phyloP scores from a whole-genome alignment of 106 monocot genomes.

The Allium sativum region DNA sequence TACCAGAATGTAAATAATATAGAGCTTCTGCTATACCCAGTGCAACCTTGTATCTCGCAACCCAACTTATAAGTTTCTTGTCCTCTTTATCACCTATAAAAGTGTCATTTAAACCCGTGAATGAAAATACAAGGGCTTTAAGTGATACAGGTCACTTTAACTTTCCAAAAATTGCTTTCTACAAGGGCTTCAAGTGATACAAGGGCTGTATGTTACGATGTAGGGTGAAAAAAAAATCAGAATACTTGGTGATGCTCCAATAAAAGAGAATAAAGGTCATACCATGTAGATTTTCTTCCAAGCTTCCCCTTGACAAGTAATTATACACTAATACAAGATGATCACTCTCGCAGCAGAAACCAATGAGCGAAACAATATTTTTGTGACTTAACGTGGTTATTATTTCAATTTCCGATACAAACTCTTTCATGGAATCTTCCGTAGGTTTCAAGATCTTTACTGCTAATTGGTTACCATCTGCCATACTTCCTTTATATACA shows the following conservation, averaged over 20 bases:
- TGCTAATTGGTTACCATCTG: conserved; percentile 51
- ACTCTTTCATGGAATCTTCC: conserved; percentile 41
- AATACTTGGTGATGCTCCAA: neutral
- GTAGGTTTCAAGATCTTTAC: conserved; percentile 69
- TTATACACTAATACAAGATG: conserved; percentile 65
- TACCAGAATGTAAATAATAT: conserved; percentile 46
- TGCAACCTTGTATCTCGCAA: conserved; percentile 58
- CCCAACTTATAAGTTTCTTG: conserved; percentile 34
- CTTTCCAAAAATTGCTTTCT: neutral
- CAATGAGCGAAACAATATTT: conserved; percentile 56
- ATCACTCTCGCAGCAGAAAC: conserved; percentile 63
- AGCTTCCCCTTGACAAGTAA: conserved; percentile 47
- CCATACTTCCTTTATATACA: conserved; percentile 59
- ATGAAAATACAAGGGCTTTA: too few species aligned
- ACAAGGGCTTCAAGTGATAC: too few species aligned
- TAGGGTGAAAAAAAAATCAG: neutral
- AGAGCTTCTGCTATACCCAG: conserved; percentile 65
- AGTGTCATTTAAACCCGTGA: too few species aligned
- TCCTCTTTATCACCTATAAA: conserved; percentile 28
- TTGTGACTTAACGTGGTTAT: conserved; percentile 51
- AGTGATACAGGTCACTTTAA: too few species aligned
- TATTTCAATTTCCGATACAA: conserved; percentile 53
- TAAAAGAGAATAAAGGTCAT: neutral
- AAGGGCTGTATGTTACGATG: neutral
- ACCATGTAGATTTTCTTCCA: conserved; percentile 76